Evolutionary conservation across 1,284 basidiomycete genomes (phyloP).

Genomic region (Cutaneotrichosporon sp.): DNA sequence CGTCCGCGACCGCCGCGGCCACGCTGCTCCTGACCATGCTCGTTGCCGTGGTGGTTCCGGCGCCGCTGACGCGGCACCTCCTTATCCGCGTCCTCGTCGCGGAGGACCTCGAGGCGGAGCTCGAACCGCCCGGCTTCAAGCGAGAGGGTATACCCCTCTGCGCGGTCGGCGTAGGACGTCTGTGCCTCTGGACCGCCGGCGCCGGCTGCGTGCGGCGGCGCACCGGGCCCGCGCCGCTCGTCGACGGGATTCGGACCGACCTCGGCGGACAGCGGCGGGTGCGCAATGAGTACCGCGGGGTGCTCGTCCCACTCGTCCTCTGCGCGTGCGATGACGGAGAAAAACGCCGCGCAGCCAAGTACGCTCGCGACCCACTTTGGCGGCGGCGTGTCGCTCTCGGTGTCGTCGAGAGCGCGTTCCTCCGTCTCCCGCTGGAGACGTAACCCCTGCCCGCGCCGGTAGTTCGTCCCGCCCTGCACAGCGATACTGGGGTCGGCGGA

Average conservation of each 20-base stretch:
- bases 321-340: constrained; percentile 21
- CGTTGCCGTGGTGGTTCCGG: constrained; percentile 5
- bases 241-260: constrained; percentile 24
- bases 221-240: constrained; percentile 10
- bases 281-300: constrained; percentile 33
- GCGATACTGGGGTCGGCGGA: constrained; percentile 28
- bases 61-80: constrained; percentile 6
- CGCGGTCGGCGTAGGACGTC: constrained; percentile 27
- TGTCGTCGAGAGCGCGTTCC: constrained; percentile 1
- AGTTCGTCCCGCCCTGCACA: constrained; percentile 27
- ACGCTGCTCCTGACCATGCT: constrained; percentile 1
- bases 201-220: too few species aligned
- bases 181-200: background rate
- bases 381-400: constrained; percentile 19
- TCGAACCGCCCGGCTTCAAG: constrained; percentile 43
- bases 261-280: constrained; percentile 38
- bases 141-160: constrained; percentile 37
- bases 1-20: constrained; percentile 7
- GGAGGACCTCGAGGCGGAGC: constrained; percentile 35
- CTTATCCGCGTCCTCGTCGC: constrained; percentile 40
- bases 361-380: constrained; percentile 35
- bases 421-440: constrained; percentile 36
- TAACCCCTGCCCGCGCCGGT: constrained; percentile 34
- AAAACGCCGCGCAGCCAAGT: constrained; percentile 36
- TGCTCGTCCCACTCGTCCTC: constrained; percentile 17